Conservation (phyloP, 2,329 filamentous ascomycete genomes). For the Xylaria sp. region DNA sequence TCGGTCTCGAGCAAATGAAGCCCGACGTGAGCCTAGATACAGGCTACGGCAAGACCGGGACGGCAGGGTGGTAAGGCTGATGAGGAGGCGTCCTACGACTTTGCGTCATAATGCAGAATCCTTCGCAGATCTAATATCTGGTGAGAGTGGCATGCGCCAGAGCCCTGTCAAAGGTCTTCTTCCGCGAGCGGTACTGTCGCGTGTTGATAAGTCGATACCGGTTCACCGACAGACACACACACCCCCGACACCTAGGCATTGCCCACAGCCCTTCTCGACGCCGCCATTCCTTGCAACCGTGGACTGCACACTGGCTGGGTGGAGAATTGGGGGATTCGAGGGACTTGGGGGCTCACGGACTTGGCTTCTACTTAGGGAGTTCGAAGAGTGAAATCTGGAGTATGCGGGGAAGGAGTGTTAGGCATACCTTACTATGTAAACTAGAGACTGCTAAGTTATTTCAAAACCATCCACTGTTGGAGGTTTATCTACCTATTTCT, state of each 20-base stretch:
- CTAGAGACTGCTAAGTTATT: too few species aligned
- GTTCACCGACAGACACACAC: background rate
- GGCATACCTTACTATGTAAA: too few species aligned
- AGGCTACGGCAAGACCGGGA: conserved; percentile 4
- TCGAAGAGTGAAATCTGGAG: background rate
- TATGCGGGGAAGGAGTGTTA: background rate
- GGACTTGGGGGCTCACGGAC: background rate
- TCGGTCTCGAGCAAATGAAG: background rate
- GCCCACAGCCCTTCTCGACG: too few species aligned
- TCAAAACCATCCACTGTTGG: too few species aligned
- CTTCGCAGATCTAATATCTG: conserved; percentile 29
- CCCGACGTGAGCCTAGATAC: background rate
- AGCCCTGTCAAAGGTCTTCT: conserved; percentile 15
- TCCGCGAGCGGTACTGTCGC: conserved; percentile 10
- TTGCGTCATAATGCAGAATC: conserved; percentile 35
- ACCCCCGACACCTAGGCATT: too few species aligned
- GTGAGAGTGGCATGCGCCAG: background rate
- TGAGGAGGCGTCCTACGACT: background rate
- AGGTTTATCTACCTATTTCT: too few species aligned
- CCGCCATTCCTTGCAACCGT: background rate
- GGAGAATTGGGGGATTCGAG: background rate
- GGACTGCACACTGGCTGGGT: conserved; percentile 5
- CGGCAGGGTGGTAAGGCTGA: conserved; percentile 17
- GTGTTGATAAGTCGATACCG: conserved; percentile 5
- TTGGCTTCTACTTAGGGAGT: background rate